phyloP scores from a whole-genome alignment of 495 filamentous ascomycete genomes.

The Thermothielavioides terrestris region DNA sequence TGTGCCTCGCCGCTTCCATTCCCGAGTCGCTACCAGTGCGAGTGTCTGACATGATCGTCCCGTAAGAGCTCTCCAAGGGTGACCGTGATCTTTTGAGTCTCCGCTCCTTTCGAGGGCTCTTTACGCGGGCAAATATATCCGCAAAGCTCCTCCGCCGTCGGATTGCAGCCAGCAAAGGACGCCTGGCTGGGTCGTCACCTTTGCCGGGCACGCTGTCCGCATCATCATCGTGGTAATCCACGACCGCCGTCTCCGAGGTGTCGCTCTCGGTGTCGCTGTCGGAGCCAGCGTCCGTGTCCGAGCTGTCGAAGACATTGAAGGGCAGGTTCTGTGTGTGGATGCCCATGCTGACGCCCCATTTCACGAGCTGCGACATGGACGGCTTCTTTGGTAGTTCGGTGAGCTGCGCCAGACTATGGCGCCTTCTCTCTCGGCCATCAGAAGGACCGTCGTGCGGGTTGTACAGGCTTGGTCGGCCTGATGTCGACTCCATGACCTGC shows the following conservation, averaged over 20 bases:
- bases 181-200: slow-evolving; percentile 14
- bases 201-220: slow-evolving; percentile 18
- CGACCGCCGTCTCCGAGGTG: slow-evolving; percentile 25
- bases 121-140: slow-evolving; percentile 18
- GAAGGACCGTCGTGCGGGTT: slow-evolving; percentile 19
- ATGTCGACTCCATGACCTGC: slow-evolving; percentile 26
- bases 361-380: slow-evolving; percentile 56
- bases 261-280: slow-evolving; percentile 42
- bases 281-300: slow-evolving; percentile 26
- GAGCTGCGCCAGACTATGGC: slow-evolving; percentile 30
- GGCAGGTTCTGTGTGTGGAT: slow-evolving; percentile 71
- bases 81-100: slow-evolving; percentile 9
- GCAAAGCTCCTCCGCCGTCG: slow-evolving; percentile 31
- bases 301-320: slow-evolving; percentile 53
- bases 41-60: slow-evolving; percentile 7
- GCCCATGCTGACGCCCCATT: slow-evolving; percentile 54
- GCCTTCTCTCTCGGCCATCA: slow-evolving; percentile 21
- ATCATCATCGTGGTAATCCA: slow-evolving; percentile 28
- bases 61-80: slow-evolving; percentile 11
- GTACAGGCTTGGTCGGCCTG: slow-evolving; percentile 25
- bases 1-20: background rate
- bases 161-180: slow-evolving; percentile 20
- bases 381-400: slow-evolving; percentile 43
- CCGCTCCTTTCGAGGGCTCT: slow-evolving; percentile 12
- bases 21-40: background rate